Evolutionary conservation across 257 asterid genomes (phyloP), one percentile per base, ranked within the genome.

Genomic region (Pogostemon cablin): DNA sequence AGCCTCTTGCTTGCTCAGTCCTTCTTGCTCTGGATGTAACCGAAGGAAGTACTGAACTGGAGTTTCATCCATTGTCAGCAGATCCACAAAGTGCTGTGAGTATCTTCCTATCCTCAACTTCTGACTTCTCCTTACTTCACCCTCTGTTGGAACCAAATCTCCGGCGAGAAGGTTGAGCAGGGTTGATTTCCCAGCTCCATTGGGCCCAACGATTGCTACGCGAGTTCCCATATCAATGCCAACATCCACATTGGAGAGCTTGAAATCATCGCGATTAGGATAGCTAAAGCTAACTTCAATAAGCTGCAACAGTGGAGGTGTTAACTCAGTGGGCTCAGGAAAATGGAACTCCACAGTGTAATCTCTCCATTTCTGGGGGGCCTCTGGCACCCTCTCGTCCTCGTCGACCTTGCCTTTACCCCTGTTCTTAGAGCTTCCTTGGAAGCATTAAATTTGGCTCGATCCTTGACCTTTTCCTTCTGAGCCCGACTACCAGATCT

Each of bases 221-320:
- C 91, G 95, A 9, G 91, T 87, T 56, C 95, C 95, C 95, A 87
- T 87, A 71, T 87, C 95, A 57, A 87, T 87, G 34, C 91, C 95
- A 34, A 83, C 95, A 61, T 83, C 95, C 38, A 87, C 91, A 69
- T 85, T 40, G 1, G 86, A 85, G 40, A 87, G 89, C 72, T 69
- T 80, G 72, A 87, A 87, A 74, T 87, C 95, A 6, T 77, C 77
- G 20, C 89, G 80, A 72, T 80, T 85, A 1, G 91, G 89, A 50
- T 87, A 86, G 66, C 85, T 74, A 64, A 87, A 87, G 77, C 85
- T 87, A 43, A 87, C 91, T 41, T 87, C 91, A 37, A 87, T 84
- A 49, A 87, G 78, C 69, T 87, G 95, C 79, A 87, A 7, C 12
- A 86, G 84, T 50, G 95, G 95, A 4, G 95, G 90, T 0, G 95